Base-by-base conservation (phyloP, 306 rosid species). In the Cucurbita pepo region DNA sequence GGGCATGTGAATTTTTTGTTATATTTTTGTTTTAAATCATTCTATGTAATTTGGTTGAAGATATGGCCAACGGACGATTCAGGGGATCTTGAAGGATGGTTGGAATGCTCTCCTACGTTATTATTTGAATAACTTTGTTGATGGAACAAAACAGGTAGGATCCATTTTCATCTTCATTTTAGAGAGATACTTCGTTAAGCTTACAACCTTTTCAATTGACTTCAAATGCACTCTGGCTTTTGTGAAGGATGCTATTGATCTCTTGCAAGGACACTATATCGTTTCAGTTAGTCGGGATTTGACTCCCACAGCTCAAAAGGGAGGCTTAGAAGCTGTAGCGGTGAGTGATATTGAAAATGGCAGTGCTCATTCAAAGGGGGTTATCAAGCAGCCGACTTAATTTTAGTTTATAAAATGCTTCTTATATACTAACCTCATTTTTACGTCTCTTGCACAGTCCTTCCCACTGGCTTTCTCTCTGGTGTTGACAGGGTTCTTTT, bases 191-290 rank as follows among this genome's bases (percentile, higher is more conserved):
- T 66, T 72, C 44, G 9, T 67, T 53, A 52, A 71, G 38, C 10
- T 37, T 57, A 57, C 72, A 71, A 37, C 45, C 6, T 70, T 60
- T 41, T 25, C 56, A 47, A 47, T 38, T 75, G 55, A 56, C 37
- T 18, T 79, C 74, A 76, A 77, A 37, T 75, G 51, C 58, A 83
- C 19, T 79, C 57, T 77, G 76, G 55, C 52, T 38, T 65, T 47
- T 71, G 60, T 77, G 84, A 81, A 94, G 99, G 99, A 94, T 76
- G 92, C 97, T 75, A 94, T 89, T 82, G 99, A 94, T 88, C 99
- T 94, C 76, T 73, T 91, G 79, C 97, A 94, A 85, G 99, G 99
- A 81, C 92, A 94, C 85, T 94, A 89, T 82, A 94, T 94, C 60
- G 95, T 88, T 82, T 89, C 96, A 1, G 91, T 86, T 75, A 60